Percentiles rank a stretch among this genome's conserved stretches.
Conservation (phyloP, 2,329 filamentous ascomycete genomes). For the Neonectria neomacrospora region DNA sequence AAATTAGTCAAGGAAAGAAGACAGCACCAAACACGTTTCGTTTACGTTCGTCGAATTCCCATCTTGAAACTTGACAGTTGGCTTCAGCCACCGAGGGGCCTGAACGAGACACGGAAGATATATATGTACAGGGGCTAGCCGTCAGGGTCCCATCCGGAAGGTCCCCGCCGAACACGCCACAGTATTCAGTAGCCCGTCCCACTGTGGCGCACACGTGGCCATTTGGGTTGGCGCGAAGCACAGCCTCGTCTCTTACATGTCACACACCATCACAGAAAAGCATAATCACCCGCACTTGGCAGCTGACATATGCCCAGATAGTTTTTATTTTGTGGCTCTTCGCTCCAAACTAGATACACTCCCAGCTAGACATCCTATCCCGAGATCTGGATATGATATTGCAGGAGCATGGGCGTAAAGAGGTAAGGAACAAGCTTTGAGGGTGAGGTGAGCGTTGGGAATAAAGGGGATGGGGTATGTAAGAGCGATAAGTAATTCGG, state of each 20-base stretch:
- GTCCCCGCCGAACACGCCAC: constrained; percentile 24
- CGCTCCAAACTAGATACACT: constrained; percentile 40
- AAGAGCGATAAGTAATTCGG: constrained; percentile 42
- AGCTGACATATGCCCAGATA: constrained; percentile 28
- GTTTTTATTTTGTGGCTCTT: constrained; percentile 39
- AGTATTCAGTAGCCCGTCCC: background rate
- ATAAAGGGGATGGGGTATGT: constrained; percentile 43
- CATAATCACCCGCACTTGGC: background rate
- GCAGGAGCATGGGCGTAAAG: constrained; percentile 31
- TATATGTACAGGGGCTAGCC: background rate
- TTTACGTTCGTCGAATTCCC: constrained; percentile 28
- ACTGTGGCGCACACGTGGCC: background rate
- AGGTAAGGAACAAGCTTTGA: constrained; percentile 33
- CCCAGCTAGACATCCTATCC: constrained; percentile 36
- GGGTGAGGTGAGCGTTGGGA: constrained; percentile 33
- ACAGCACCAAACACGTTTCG: constrained; percentile 19
- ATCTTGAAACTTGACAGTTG: constrained; percentile 47
- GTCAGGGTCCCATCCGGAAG: background rate
- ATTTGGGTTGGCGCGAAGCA: background rate
- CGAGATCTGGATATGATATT: constrained; percentile 33
- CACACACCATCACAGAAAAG: constrained; percentile 5
- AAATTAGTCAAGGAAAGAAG: constrained; percentile 22
- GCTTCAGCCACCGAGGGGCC: constrained; percentile 35
- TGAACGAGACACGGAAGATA: constrained; percentile 11
- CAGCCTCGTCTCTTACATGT: background rate